These are phyloP conservation scores for Lachancea sp. DNA, from an alignment of 805 yeast species.

Conservation along the genomic window DNA sequence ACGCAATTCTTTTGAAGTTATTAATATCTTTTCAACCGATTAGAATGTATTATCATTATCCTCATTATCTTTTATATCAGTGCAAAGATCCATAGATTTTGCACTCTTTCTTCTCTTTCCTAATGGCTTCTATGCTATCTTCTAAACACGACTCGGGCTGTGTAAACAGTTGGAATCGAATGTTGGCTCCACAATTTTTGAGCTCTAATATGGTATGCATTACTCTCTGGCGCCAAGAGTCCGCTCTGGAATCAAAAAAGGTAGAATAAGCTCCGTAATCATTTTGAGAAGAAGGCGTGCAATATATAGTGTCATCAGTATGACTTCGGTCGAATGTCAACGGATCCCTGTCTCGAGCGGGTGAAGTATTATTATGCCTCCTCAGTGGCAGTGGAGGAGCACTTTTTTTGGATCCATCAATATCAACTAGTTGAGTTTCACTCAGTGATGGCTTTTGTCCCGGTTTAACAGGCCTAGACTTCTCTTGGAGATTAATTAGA, in stretches of 20 bases:
- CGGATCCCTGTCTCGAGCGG: conserved; percentile 4
- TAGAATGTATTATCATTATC: conserved; percentile 3
- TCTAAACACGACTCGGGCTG: conserved; percentile 25
- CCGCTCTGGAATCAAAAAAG: conserved; percentile 43
- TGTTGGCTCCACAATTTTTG: conserved; percentile 14
- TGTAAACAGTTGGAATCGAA: conserved; percentile 27
- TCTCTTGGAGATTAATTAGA: conserved; percentile 35
- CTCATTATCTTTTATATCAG: not conserved
- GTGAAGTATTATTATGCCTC: conserved; percentile 12
- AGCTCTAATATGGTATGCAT: conserved; percentile 33
- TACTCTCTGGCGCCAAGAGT: conserved; percentile 51
- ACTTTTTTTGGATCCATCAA: conserved; percentile 7
- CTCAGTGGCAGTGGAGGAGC: conserved; percentile 34
- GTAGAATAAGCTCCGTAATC: conserved; percentile 24
- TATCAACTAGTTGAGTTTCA: conserved; percentile 4
- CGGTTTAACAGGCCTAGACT: conserved; percentile 12
- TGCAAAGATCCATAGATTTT: not conserved
- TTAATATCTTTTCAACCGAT: not conserved
- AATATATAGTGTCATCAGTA: conserved; percentile 12
- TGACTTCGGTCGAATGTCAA: conserved; percentile 19
- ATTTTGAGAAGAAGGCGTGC: conserved; percentile 27
- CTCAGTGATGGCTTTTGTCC: conserved; percentile 5
- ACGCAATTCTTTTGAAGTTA: not conserved
- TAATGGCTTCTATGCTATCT: conserved; percentile 17
- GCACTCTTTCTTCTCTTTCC: conserved; percentile 1